Evolutionary conservation across 306 rosid species (phyloP).

Genomic region (Cicer yamashitae): DNA sequence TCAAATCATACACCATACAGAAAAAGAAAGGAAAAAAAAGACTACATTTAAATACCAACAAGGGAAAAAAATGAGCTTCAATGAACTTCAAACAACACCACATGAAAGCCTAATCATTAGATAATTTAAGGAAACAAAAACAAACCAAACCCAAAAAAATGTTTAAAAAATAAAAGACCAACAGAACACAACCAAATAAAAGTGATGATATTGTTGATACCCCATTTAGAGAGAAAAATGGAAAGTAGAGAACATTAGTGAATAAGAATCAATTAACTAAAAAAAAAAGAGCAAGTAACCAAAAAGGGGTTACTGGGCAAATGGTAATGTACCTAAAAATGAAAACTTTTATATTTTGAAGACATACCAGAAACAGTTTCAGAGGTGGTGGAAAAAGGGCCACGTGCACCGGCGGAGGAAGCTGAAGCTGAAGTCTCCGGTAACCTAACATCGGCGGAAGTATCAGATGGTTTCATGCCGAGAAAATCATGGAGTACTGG

Average conservation of each 20-base stretch:
- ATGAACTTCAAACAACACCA: conserved; percentile 26
- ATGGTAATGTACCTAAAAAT: not conserved
- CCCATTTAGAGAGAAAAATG: conserved; percentile 23
- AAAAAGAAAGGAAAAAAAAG: not conserved
- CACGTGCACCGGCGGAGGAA: conserved; percentile 70
- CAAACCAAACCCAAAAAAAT: not conserved
- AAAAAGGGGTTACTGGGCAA: conserved; percentile 4
- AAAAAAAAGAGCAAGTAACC: conserved; percentile 26
- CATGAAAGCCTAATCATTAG: not conserved
- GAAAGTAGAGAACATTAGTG: conserved; percentile 24
- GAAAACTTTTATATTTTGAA: not conserved
- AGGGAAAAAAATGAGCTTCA: conserved; percentile 9
- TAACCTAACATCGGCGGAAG: conserved; percentile 54
- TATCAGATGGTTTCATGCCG: conserved; percentile 66
- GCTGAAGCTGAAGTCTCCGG: conserved; percentile 57
- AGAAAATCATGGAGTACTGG: conserved; percentile 86
- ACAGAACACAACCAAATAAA: conserved; percentile 44
- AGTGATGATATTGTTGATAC: conserved; percentile 39
- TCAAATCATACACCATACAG: conserved; percentile 31
- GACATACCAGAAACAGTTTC: conserved; percentile 81
- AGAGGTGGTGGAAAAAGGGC: conserved; percentile 76
- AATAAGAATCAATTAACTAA: conserved; percentile 36
- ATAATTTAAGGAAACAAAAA: conserved; percentile 15
- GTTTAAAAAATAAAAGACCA: not conserved
- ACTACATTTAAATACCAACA: not conserved